Evolutionary conservation across 23 red algal genomes (phyloP).

Genomic region (Gracilaria domingensis): DNA sequence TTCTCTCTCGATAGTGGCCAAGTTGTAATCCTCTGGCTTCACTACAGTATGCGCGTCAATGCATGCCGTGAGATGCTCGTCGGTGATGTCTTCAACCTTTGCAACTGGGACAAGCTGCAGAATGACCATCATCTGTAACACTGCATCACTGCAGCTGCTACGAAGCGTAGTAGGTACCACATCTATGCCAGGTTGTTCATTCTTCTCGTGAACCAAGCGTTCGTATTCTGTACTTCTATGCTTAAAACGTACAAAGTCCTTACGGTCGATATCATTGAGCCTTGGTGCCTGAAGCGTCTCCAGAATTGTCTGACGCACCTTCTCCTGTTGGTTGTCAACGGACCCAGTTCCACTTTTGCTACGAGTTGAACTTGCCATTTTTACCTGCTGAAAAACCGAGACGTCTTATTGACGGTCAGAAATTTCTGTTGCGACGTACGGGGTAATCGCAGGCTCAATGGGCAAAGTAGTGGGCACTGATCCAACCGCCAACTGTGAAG

Average conservation of each 20-base stretch:
- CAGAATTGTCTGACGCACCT: slow-evolving; percentile 17
- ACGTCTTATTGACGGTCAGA: not conserved
- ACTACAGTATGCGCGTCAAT: not conserved
- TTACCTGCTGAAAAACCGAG: too few species aligned
- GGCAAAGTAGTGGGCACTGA: too few species aligned
- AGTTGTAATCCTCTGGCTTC: not conserved
- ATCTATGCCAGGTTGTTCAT: not conserved
- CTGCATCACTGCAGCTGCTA: not conserved
- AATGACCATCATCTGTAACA: slow-evolving; percentile 24
- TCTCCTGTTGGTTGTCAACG: not conserved
- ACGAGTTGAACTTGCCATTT: not conserved
- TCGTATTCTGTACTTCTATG: slow-evolving; percentile 8
- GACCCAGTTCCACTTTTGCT: not conserved
- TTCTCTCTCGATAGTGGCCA: not conserved
- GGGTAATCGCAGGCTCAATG: too few species aligned
- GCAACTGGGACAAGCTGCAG: not conserved
- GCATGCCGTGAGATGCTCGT: slow-evolving; percentile 5
- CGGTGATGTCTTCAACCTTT: slow-evolving; percentile 13
- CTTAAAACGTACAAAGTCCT: slow-evolving; percentile 27
- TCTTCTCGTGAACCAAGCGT: slow-evolving; percentile 16
- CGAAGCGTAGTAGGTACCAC: not conserved
- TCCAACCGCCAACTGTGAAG: too few species aligned
- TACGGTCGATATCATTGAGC: not conserved
- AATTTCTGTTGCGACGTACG: not conserved
- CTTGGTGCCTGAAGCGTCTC: slow-evolving; percentile 8